These are phyloP conservation scores for Tolypocladium guangdongense DNA, from an alignment of 2,329 filamentous ascomycete species.

Conservation along the genomic window DNA sequence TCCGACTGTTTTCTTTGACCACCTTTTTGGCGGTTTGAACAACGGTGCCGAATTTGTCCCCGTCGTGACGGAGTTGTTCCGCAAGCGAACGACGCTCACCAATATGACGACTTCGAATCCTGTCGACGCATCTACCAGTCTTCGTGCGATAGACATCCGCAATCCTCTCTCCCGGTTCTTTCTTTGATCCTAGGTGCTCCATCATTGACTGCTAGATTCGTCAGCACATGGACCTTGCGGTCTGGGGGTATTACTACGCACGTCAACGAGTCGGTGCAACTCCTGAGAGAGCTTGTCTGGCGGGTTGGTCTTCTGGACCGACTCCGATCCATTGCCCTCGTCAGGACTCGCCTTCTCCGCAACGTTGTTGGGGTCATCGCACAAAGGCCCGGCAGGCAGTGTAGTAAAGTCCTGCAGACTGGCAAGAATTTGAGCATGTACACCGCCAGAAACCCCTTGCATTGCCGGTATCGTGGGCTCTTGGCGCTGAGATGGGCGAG, in stretches of 20 bases:
- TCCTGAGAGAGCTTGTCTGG: background rate
- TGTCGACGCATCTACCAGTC: conserved; percentile 9
- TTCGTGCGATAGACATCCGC: conserved; percentile 12
- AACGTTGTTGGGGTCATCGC: background rate
- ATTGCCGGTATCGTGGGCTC: background rate
- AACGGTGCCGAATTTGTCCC: conserved; percentile 7
- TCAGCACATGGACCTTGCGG: background rate
- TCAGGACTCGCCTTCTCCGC: background rate
- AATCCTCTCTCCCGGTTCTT: conserved; percentile 8
- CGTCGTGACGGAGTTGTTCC: conserved; percentile 9
- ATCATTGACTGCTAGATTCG: conserved; percentile 10
- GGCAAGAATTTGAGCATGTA: conserved; percentile 1
- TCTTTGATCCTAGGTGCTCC: conserved; percentile 11
- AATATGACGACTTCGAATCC: conserved; percentile 10
- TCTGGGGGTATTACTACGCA: conserved; percentile 6
- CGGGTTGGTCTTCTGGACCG: background rate
- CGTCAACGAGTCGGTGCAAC: conserved; percentile 13
- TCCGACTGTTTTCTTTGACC: conserved; percentile 4
- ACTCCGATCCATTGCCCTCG: background rate
- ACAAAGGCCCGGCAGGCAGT: background rate
- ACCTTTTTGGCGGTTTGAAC: conserved; percentile 3
- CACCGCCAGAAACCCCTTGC: background rate
- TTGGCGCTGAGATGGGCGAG: background rate
- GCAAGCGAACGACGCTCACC: conserved; percentile 9
- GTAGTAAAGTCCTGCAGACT: background rate